phyloP scores from a whole-genome alignment of 1,284 basidiomycete species.

The Sphaerobolus stellatus region DNA sequence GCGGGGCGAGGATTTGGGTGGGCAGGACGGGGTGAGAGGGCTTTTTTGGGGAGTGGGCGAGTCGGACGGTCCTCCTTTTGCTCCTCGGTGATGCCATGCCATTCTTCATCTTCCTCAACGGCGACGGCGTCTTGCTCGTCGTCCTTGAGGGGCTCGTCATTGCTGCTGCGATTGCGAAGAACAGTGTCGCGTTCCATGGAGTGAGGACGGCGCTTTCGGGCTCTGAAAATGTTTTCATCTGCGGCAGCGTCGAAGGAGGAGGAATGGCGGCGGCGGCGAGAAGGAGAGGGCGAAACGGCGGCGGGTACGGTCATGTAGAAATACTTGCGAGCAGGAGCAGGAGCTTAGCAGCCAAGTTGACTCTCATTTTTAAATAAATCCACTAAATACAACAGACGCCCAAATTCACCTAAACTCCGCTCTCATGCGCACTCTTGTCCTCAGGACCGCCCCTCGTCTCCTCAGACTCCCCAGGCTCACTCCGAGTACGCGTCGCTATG shows the following conservation, averaged over 20 bases:
- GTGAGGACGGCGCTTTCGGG: constrained; percentile 10
- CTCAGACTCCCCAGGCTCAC: not conserved
- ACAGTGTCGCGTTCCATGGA: constrained; percentile 11
- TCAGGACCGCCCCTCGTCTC: not conserved
- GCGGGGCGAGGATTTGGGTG: constrained; percentile 41
- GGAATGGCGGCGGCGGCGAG: constrained; percentile 10
- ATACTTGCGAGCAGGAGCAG: not conserved
- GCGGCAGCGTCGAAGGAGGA: constrained; percentile 6
- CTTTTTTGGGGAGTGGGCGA: constrained; percentile 11
- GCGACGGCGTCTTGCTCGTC: constrained; percentile 2
- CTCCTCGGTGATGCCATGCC: constrained; percentile 2
- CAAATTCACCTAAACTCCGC: not conserved
- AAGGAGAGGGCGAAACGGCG: not conserved
- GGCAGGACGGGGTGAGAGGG: constrained; percentile 1
- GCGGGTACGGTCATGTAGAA: not conserved
- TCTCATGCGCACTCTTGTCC: not conserved
- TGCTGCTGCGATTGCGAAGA: not conserved
- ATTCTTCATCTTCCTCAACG: constrained; percentile 2
- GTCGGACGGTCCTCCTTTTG: not conserved
- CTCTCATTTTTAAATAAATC: too few species aligned
- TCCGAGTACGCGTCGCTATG: not conserved
- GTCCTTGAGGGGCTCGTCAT: not conserved
- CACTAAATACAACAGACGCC: not conserved
- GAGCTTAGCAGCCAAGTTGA: too few species aligned
- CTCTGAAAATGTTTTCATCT: constrained; percentile 2